phyloP scores from a whole-genome alignment of 2,329 filamentous ascomycete species.

The Hymenoscyphus linearis region DNA sequence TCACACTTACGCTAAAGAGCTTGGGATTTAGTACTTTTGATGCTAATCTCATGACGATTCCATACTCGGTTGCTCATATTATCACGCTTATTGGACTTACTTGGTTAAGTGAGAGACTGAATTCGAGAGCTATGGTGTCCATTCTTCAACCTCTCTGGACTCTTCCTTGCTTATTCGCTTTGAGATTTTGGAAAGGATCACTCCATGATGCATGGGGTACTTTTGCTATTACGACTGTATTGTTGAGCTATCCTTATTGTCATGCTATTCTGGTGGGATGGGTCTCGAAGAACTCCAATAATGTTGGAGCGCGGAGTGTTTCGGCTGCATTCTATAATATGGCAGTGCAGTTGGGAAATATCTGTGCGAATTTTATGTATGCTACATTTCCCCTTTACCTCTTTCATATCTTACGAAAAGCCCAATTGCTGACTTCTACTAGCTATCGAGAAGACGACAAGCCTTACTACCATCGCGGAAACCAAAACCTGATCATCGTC shows the following conservation, averaged over 20 bases:
- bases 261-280: slow-evolving; percentile 35
- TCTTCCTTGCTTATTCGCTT: slow-evolving; percentile 35
- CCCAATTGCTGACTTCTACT: too few relatives aligned
- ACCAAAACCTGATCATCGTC: slow-evolving; percentile 50
- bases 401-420: not conserved
- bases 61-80: slow-evolving; percentile 41
- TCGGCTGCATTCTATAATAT: slow-evolving; percentile 57
- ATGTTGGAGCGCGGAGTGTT: slow-evolving; percentile 57
- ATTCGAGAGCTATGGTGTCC: slow-evolving; percentile 35
- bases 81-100: slow-evolving; percentile 42
- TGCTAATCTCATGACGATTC: slow-evolving; percentile 42
- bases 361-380: slow-evolving; percentile 40
- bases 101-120: slow-evolving; percentile 38
- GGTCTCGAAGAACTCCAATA: slow-evolving; percentile 53
- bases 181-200: slow-evolving; percentile 30
- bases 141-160: slow-evolving; percentile 37
- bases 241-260: slow-evolving; percentile 28
- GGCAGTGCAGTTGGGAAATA: slow-evolving; percentile 37
- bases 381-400: not conserved
- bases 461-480: slow-evolving; percentile 52
- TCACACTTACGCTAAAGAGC: slow-evolving; percentile 46
- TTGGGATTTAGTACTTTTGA: slow-evolving; percentile 36
- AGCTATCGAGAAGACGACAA: slow-evolving; percentile 42
- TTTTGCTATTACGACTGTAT: slow-evolving; percentile 33
- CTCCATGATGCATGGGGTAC: slow-evolving; percentile 32